Conservation (phyloP, 2,329 filamentous ascomycete species). For the Dactylellina drechsleri region DNA sequence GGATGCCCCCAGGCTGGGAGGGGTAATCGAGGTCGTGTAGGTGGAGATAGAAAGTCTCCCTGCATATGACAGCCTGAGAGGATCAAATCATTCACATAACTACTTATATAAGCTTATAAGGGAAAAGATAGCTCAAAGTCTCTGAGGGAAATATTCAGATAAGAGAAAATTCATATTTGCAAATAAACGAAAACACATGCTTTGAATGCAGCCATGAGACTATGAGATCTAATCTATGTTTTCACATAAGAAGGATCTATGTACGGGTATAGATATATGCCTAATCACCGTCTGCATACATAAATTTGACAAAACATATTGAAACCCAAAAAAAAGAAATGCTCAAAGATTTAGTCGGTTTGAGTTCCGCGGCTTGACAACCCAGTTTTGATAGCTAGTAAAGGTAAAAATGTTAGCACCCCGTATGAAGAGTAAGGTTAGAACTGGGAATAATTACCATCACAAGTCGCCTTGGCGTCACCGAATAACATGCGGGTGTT, state of each 20-base stretch:
- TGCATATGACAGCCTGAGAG: too few species aligned
- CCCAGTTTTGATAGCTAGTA: conserved; percentile 48
- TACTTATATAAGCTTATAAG: too few species aligned
- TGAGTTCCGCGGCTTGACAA: conserved; percentile 48
- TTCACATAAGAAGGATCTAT: conserved; percentile 53
- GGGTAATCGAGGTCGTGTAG: too few species aligned
- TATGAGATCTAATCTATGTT: conserved; percentile 51
- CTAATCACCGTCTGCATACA: conserved; percentile 18
- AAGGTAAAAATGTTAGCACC: not conserved
- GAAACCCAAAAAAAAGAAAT: not conserved
- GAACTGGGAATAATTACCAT: conserved; percentile 65
- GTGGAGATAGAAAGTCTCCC: too few species aligned
- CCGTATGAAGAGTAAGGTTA: not conserved
- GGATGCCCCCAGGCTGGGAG: too few species aligned
- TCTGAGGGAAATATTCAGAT: too few species aligned
- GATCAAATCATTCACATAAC: too few species aligned
- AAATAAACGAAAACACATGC: too few species aligned
- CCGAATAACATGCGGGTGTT: conserved; percentile 92
- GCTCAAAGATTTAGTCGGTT: conserved; percentile 23
- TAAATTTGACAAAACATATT: not conserved
- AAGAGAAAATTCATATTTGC: too few species aligned
- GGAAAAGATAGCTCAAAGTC: too few species aligned
- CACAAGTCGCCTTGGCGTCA: conserved; percentile 84
- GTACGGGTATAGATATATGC: conserved; percentile 39
- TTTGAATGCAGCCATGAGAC: conserved; percentile 15